phyloP scores from a whole-genome alignment of 176 grass and related monocot species.

The Miscanthus lutarioriparius region DNA sequence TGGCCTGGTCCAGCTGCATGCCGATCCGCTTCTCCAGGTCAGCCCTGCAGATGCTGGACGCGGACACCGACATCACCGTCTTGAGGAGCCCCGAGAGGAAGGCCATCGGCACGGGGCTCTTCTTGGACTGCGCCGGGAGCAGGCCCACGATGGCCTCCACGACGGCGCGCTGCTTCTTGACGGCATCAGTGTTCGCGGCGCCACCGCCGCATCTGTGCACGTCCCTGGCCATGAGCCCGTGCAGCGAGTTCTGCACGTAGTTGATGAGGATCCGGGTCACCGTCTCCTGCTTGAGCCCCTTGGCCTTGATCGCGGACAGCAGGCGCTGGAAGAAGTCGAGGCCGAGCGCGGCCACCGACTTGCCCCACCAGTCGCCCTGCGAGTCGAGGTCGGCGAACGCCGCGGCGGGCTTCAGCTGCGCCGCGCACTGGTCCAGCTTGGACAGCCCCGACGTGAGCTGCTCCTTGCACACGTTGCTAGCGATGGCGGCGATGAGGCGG shows the following conservation, averaged over 20 bases:
- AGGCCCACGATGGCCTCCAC: slow-evolving; percentile 70
- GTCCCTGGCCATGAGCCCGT: slow-evolving; percentile 70
- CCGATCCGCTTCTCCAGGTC: slow-evolving; percentile 91
- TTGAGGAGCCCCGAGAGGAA: slow-evolving; percentile 89
- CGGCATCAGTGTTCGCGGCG: slow-evolving; percentile 35
- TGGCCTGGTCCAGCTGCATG: slow-evolving; percentile 83
- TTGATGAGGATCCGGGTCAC: slow-evolving; percentile 78
- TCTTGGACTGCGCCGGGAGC: slow-evolving; percentile 79
- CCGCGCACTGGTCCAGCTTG: slow-evolving; percentile 55
- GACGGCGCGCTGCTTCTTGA: slow-evolving; percentile 64
- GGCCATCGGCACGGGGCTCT: slow-evolving; percentile 76
- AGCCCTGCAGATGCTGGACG: slow-evolving; percentile 57
- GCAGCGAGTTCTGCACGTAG: slow-evolving; percentile 79
- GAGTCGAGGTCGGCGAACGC: slow-evolving; percentile 32
- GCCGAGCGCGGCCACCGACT: slow-evolving; percentile 51
- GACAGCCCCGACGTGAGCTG: slow-evolving; percentile 74
- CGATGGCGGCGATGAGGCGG: slow-evolving; percentile 55
- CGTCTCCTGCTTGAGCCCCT: slow-evolving; percentile 94
- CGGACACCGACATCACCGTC: slow-evolving; percentile 58
- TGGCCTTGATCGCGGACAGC: slow-evolving; percentile 73
- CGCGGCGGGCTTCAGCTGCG: slow-evolving; percentile 29
- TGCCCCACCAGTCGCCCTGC: slow-evolving; percentile 83
- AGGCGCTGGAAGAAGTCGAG: slow-evolving; percentile 84
- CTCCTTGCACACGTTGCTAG: slow-evolving; percentile 86
- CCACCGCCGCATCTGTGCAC: slow-evolving; percentile 22